Evolutionary conservation across 345 rosid species (phyloP).

Genomic region (sweet orange (Citrus sinensis)): DVS_A1.0 CM039163.1:9821501-9822000

Average conservation of each 20-base stretch:
- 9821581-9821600: not conserved
- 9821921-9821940: not conserved
- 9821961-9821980: not conserved
- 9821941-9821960: not conserved
- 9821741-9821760: not conserved
- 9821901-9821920: not conserved
- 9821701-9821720: not conserved
- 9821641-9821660: not conserved
- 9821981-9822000: not conserved
- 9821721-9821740: not conserved
- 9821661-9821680: not conserved
- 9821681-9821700: not conserved
- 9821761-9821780: not conserved
- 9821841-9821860: not conserved
- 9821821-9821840: not conserved
- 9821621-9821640: not conserved
- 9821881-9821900: not conserved
- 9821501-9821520: not conserved
- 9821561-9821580: not conserved
- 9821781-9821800: not conserved
- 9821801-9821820: not conserved
- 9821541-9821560: not conserved
- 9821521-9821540: not conserved
- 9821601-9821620: not conserved
- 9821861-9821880: not conserved